phyloP scores from a whole-genome alignment of 139 green algal species.

The Dunaliella primolecta region DNA sequence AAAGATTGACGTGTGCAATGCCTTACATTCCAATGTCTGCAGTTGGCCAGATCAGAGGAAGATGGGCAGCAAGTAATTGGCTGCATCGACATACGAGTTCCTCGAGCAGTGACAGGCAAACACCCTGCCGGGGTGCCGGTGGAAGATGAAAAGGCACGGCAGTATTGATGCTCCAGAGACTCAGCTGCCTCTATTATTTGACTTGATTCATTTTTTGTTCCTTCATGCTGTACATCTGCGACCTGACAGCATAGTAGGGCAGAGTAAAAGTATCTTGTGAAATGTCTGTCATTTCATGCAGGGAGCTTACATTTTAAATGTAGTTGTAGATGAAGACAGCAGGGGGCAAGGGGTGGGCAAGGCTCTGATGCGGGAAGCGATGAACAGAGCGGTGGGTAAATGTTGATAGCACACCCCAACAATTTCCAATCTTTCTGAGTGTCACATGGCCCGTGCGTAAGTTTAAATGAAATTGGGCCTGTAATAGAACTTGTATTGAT shows the following conservation, averaged over 20 bases:
- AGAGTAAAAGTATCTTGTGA: neutral
- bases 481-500: too few relatives aligned
- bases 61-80: slow-evolving; percentile 28
- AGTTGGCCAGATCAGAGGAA: neutral
- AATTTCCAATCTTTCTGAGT: too few relatives aligned
- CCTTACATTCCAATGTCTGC: too few relatives aligned
- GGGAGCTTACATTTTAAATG: slow-evolving; percentile 57
- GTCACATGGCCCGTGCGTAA: too few relatives aligned
- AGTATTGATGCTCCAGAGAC: too few relatives aligned
- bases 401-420: too few relatives aligned
- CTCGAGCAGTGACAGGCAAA: neutral
- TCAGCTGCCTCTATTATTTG: too few relatives aligned
- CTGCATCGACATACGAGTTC: slow-evolving; percentile 54
- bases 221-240: neutral
- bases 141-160: slow-evolving; percentile 7
- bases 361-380: slow-evolving; percentile 47
- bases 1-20: too few relatives aligned
- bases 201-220: neutral
- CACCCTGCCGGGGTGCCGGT: slow-evolving; percentile 17
- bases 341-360: slow-evolving; percentile 46
- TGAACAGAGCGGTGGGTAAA: slow-evolving; percentile 29
- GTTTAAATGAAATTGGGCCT: too few relatives aligned
- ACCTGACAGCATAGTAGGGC: neutral
- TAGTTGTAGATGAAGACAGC: slow-evolving; percentile 44
- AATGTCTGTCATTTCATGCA: neutral